These are phyloP conservation scores for Pachyrhizus erosus DNA, from an alignment of 306 rosid genomes.

Conservation along the genomic window DNA sequence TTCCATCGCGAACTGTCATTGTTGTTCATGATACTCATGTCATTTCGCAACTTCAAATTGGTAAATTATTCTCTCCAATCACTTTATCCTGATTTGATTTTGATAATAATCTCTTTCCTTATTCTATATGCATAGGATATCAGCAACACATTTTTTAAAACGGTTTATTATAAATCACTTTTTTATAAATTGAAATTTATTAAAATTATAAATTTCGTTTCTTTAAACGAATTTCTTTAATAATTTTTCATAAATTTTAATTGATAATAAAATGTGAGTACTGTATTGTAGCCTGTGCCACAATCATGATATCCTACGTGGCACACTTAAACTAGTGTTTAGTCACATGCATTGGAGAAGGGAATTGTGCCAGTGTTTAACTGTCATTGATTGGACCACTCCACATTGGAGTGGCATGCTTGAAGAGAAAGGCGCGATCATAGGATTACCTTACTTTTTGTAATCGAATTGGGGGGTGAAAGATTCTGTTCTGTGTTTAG, in stretches of 20 bases:
- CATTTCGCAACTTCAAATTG: constrained; percentile 84
- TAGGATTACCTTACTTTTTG: not conserved
- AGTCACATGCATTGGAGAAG: not conserved
- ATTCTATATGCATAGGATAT: not conserved
- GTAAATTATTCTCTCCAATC: constrained; percentile 37
- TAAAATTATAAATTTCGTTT: no score
- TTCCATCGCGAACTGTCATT: constrained; percentile 80
- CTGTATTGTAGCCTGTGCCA: no score
- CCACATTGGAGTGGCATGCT: not conserved
- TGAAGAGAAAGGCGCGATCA: not conserved
- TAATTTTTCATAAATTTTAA: no score
- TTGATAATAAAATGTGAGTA: no score
- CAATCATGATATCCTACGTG: not conserved
- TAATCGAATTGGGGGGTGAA: constrained; percentile 16
- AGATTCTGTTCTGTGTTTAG: not conserved
- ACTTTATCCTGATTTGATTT: not conserved
- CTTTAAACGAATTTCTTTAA: no score
- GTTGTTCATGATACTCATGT: constrained; percentile 74
- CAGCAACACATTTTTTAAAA: not conserved
- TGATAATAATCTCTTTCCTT: no score
- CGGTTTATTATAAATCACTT: no score
- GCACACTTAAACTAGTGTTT: not conserved
- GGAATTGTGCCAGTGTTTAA: no score
- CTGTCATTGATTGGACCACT: not conserved
- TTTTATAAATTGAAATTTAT: no score